Conservation (phyloP, 257 asterid species). For the Ballota nigra region DNA sequence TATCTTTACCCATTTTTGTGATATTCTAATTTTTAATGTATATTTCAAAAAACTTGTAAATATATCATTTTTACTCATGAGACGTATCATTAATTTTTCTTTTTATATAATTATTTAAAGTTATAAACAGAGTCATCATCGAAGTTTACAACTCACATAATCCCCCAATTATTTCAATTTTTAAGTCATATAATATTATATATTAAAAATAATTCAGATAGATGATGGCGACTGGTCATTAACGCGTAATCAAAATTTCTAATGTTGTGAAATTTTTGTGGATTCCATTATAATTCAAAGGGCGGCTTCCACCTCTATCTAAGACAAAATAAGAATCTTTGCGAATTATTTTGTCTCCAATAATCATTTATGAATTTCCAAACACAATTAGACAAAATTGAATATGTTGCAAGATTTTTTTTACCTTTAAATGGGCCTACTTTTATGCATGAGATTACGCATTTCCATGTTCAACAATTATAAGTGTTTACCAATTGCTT, state of each 20-base stretch:
- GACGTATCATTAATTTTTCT: too few species aligned
- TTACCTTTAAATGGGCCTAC: slow-evolving; percentile 25
- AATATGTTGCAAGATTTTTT: slow-evolving; percentile 13
- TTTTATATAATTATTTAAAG: too few species aligned
- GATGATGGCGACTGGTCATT: slow-evolving; percentile 21
- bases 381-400: slow-evolving; percentile 20
- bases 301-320: slow-evolving; percentile 30
- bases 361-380: slow-evolving; percentile 18
- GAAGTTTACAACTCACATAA: too few species aligned
- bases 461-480: slow-evolving; percentile 14
- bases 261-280: neutral
- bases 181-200: neutral
- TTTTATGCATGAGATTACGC: slow-evolving; percentile 2
- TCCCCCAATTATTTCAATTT: neutral
- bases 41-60: too few species aligned
- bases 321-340: slow-evolving; percentile 20
- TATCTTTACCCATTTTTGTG: too few species aligned
- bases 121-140: too few species aligned
- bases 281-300: neutral
- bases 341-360: slow-evolving; percentile 19
- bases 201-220: neutral
- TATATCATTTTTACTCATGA: too few species aligned
- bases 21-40: too few species aligned
- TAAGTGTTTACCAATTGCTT: neutral
- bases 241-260: neutral